Percentiles rank a stretch among this genome's conserved stretches.
Conservation (phyloP, 2,329 filamentous ascomycete species). For the Pestalotiopsis fici region DNA sequence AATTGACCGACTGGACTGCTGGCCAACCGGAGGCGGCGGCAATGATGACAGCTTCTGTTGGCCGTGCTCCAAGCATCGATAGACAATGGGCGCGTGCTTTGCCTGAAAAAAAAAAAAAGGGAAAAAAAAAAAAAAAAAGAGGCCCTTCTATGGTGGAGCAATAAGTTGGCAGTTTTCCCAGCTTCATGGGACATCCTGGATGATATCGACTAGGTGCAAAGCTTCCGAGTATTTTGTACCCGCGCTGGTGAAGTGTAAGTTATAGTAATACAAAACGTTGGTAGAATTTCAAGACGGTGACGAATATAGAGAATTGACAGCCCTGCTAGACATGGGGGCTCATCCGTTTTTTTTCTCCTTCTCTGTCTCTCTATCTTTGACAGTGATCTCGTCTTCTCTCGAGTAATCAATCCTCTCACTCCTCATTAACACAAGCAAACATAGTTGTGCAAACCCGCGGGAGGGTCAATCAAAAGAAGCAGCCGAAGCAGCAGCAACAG, state of each 20-base stretch:
- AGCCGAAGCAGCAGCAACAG: too few relatives aligned
- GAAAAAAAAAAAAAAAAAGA: background rate
- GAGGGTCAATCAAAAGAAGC: background rate
- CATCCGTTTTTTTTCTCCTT: background rate
- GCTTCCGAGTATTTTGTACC: background rate
- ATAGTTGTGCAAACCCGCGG: background rate
- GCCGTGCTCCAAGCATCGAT: background rate
- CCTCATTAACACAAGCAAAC: background rate
- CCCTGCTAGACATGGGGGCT: background rate
- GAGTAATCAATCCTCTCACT: background rate
- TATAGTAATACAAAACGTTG: background rate
- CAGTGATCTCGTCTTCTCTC: too few relatives aligned
- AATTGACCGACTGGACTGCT: background rate
- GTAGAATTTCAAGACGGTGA: background rate
- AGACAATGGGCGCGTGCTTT: background rate
- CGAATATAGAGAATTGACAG: background rate
- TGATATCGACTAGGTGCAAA: background rate
- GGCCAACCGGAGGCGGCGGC: background rate
- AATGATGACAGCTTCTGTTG: background rate
- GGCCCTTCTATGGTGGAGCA: background rate
- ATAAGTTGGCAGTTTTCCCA: background rate
- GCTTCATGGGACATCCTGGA: conserved; percentile 3
- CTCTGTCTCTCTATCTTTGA: background rate
- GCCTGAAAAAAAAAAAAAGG: background rate
- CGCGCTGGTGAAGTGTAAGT: background rate